Percentiles rank a stretch among this genome's conserved stretches.
Conservation (phyloP, 2,329 filamentous ascomycete species). For the Fusarium torulosum region DNA sequence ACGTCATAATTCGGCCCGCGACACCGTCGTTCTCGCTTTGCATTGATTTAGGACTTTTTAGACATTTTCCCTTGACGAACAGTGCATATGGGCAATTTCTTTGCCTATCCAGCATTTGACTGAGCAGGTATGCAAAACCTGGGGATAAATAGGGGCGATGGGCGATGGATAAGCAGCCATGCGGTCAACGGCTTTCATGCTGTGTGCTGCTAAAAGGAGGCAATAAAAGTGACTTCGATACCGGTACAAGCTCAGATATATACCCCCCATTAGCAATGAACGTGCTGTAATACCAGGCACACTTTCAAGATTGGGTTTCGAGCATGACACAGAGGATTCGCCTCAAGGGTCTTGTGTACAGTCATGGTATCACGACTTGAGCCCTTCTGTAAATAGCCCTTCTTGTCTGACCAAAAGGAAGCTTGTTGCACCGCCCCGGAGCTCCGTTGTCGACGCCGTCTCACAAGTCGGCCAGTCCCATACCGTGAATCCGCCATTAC, state of each 20-base stretch:
- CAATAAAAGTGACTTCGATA: conserved; percentile 12
- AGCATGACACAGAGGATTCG: conserved; percentile 9
- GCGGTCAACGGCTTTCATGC: conserved; percentile 17
- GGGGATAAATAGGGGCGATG: not conserved
- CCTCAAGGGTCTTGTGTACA: conserved; percentile 2
- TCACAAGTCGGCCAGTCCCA: conserved; percentile 28
- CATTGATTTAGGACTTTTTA: not conserved
- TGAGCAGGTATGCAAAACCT: not conserved
- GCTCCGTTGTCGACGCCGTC: conserved; percentile 10
- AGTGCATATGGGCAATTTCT: conserved; percentile 1
- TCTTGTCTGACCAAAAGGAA: conserved; percentile 7
- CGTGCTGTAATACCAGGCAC: not conserved
- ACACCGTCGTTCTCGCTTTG: conserved; percentile 4
- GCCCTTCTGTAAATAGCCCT: conserved; percentile 11
- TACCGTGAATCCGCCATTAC: conserved; percentile 26
- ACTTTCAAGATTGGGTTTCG: conserved; percentile 1
- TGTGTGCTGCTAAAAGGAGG: conserved; percentile 22
- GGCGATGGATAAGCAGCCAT: conserved; percentile 19
- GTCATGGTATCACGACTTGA: not conserved
- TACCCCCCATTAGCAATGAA: no score
- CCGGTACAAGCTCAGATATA: not conserved
- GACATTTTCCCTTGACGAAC: conserved; percentile 10
- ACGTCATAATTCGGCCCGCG: conserved; percentile 40
- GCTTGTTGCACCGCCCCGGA: conserved; percentile 19
- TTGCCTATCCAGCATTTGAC: not conserved